phyloP scores from a whole-genome alignment of 352 stramenopile genomes.

The Plasmopara viticola region DNA sequence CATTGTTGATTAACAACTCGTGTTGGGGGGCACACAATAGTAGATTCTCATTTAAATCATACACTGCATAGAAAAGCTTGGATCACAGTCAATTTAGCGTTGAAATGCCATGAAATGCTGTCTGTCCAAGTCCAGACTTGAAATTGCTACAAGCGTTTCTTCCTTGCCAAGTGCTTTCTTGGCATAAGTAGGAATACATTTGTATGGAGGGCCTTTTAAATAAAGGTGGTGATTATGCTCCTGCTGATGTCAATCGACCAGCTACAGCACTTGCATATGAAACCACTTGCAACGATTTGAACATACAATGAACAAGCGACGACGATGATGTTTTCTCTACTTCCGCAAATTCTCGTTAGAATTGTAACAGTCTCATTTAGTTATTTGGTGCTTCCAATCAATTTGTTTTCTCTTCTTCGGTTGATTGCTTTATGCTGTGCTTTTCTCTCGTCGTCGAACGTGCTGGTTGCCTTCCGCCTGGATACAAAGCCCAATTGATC shows the following conservation, averaged over 20 bases:
- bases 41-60: conserved; percentile 95
- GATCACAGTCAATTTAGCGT: conserved; percentile 97
- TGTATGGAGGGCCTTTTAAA: conserved; percentile 77
- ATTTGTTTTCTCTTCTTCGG: conserved; percentile 36
- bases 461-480: conserved; percentile 58
- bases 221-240: conserved; percentile 48
- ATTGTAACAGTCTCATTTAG: conserved; percentile 63
- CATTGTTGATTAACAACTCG: no score
- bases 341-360: conserved; percentile 64
- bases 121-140: conserved; percentile 63
- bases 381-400: conserved; percentile 76
- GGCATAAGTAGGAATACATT: conserved; percentile 67
- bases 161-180: no score
- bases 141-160: conserved; percentile 70
- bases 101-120: conserved; percentile 67
- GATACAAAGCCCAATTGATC: conserved; percentile 47
- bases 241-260: conserved; percentile 56
- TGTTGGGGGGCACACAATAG: conserved; percentile 90
- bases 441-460: conserved; percentile 39
- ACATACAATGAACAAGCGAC: conserved; percentile 68
- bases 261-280: conserved; percentile 62
- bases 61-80: conserved; percentile 95
- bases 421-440: conserved; percentile 44
- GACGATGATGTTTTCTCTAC: conserved; percentile 58
- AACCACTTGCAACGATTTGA: conserved; percentile 58